Evolutionary conservation across 148 eudicot genomes (phyloP).

Genomic region (Vaccinium darrowii): DNA sequence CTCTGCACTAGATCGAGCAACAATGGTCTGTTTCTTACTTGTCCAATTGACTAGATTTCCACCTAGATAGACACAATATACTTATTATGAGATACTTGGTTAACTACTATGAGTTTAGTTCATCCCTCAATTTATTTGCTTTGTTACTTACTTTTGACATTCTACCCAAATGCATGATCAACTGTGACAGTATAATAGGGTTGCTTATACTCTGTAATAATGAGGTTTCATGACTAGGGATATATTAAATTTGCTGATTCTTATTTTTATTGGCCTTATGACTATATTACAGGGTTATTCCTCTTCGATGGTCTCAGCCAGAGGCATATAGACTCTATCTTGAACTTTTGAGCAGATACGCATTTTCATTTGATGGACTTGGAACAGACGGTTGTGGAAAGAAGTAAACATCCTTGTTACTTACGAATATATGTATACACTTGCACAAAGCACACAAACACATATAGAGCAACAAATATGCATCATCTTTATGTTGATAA

Average conservation of each 20-base stretch:
- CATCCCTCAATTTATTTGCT: background rate
- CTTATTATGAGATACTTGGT: too few species aligned
- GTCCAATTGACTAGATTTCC: too few species aligned
- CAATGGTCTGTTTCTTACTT: too few species aligned
- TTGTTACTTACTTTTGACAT: background rate
- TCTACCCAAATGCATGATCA: background rate
- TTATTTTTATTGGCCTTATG: background rate
- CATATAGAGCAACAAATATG: background rate
- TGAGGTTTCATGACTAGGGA: background rate
- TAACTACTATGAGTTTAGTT: background rate
- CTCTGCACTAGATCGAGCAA: too few species aligned
- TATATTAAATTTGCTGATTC: background rate
- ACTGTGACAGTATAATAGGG: background rate
- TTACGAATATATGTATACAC: background rate
- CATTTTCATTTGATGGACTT: slow-evolving; percentile 18
- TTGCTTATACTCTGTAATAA: background rate
- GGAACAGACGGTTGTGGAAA: slow-evolving; percentile 13
- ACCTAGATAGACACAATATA: too few species aligned
- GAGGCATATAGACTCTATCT: slow-evolving; percentile 35
- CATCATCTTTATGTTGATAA: background rate
- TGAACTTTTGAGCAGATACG: slow-evolving; percentile 29
- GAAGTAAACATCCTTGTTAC: slow-evolving; percentile 19
- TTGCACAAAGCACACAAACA: background rate
- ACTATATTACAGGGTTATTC: slow-evolving; percentile 28
- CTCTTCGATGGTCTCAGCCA: slow-evolving; percentile 29